Conservation (phyloP, 2,329 filamentous ascomycete genomes). For the Colletotrichum lentis region DNA sequence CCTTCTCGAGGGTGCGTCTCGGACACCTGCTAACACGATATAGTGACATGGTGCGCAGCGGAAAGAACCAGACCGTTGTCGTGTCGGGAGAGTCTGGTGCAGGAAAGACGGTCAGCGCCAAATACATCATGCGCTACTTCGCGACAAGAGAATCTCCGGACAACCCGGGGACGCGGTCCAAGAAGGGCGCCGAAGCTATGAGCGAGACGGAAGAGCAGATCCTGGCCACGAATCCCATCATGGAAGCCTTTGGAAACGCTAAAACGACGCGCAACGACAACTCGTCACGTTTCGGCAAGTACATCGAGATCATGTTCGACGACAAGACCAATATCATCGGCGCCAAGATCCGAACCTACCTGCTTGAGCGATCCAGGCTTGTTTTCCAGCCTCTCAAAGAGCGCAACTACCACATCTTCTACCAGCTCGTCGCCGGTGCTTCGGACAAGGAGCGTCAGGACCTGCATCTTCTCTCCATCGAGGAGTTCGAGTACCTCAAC, state of each 20-base stretch:
- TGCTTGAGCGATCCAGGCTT: slow-evolving; percentile 92
- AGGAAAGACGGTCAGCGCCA: slow-evolving; percentile 98
- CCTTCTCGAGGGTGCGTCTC: background rate
- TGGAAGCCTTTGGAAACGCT: slow-evolving; percentile 99
- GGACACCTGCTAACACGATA: slow-evolving; percentile 48
- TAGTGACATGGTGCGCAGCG: slow-evolving; percentile 95
- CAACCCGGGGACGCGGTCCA: slow-evolving; percentile 78
- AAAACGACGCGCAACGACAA: slow-evolving; percentile 99
- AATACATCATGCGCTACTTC: slow-evolving; percentile 99
- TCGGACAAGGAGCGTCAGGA: slow-evolving; percentile 83
- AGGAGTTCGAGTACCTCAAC: slow-evolving; percentile 95
- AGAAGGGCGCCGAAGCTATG: slow-evolving; percentile 81
- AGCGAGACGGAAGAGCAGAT: slow-evolving; percentile 99
- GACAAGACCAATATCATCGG: slow-evolving; percentile 94
- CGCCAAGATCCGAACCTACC: slow-evolving; percentile 94
- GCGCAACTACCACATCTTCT: slow-evolving; percentile 99
- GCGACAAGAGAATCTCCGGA: slow-evolving; percentile 95
- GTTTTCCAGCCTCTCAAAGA: slow-evolving; percentile 98
- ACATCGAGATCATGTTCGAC: slow-evolving; percentile 99
- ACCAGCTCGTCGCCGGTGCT: slow-evolving; percentile 94
- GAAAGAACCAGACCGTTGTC: slow-evolving; percentile 96
- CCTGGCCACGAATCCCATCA: slow-evolving; percentile 96
- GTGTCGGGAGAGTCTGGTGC: slow-evolving; percentile 99
- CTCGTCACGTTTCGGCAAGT: slow-evolving; percentile 98
- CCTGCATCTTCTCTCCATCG: slow-evolving; percentile 79